Base-by-base conservation (phyloP, 192 early-diverging fungal species). In the Coemansia guatemalensis region DNA sequence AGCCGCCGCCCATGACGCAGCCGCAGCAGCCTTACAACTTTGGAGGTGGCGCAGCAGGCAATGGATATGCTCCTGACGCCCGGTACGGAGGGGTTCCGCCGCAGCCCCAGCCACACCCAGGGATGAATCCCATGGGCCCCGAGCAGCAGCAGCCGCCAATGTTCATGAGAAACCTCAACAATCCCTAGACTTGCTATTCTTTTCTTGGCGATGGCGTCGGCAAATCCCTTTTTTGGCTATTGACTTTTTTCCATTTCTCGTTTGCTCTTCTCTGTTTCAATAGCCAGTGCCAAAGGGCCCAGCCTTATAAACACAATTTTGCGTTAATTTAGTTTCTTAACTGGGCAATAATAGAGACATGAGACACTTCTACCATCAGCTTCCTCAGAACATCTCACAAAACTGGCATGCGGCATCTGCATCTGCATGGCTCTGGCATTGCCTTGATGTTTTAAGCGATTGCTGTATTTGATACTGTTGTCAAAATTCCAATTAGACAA, bases 121-220 rank as follows among this genome's bases (percentile, higher is more conserved):
- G 30, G 32, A 39, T 53, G 30, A 49, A 53, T 18, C 22, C 27
- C 21, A 33, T 26, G 9, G 52, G 39, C 21, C 21, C 50, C 27
- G 60, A 22, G 5, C 60, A 44, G 14, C 33, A 21, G 33, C 60
- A 53, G 17, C 60, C 60, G 17, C 33, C 50, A 3, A 18, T 17
- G 51, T 62, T 62, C 20, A 62, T 62, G 60, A 32, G 33, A 32
- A 62, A 53, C 35, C 60, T 62, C 4, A 30, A 62, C 33, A 62
- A 62, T 9, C 60, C 60, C 2, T 62, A 62, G 26, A 25, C 9
- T 35, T 26, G 25, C 25, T 44, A 44, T 44, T 44, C 14, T 44
- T n/a, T n/a, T 44, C 17, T 44, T 17, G 3, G 4, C 14, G 39
- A 17, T 4, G 17, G 39, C 14, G 39, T 52, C 22, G 22, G 50